Evolutionary conservation across 2,329 filamentous ascomycete species (phyloP).

Genomic region (Fusarium burgessii): DNA sequence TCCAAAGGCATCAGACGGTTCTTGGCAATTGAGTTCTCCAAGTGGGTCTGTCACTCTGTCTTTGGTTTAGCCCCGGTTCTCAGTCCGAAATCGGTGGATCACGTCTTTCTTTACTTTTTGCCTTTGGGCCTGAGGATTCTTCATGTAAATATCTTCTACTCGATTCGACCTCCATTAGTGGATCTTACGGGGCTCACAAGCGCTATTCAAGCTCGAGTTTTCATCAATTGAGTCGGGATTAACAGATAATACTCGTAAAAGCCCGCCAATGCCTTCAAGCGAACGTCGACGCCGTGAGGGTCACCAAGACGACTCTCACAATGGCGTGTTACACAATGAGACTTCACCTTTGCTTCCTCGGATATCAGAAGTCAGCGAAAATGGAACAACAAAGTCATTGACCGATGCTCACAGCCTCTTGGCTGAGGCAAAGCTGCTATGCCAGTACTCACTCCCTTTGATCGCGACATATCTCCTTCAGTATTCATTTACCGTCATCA

Average conservation of each 20-base stretch:
- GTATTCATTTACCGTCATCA: slow-evolving; percentile 65
- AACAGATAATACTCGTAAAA: background rate
- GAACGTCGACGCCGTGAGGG: slow-evolving; percentile 18
- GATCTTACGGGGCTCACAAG: slow-evolving; percentile 10
- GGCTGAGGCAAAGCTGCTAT: slow-evolving; percentile 36
- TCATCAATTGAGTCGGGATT: background rate
- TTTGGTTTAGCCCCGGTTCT: background rate
- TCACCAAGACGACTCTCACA: background rate
- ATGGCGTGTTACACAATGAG: slow-evolving; percentile 33
- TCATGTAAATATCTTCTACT: slow-evolving; percentile 9
- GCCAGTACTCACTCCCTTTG: slow-evolving; percentile 57
- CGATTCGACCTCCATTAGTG: slow-evolving; percentile 21
- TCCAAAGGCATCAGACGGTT: background rate
- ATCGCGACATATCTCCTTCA: slow-evolving; percentile 66
- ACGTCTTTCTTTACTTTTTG: background rate
- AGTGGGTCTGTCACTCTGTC: slow-evolving; percentile 3
- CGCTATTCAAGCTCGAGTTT: slow-evolving; percentile 3
- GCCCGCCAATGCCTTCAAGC: slow-evolving; percentile 18
- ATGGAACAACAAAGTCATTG: slow-evolving; percentile 8
- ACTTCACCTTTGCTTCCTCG: slow-evolving; percentile 32
- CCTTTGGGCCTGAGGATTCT: slow-evolving; percentile 21
- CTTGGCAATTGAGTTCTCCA: background rate
- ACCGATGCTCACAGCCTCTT: slow-evolving; percentile 19
- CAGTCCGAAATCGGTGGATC: slow-evolving; percentile 32
- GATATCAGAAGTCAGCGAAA: slow-evolving; percentile 15